Evolutionary conservation across 768 basidiomycete genomes (phyloP).

Genomic region (Mycena metata): DNA sequence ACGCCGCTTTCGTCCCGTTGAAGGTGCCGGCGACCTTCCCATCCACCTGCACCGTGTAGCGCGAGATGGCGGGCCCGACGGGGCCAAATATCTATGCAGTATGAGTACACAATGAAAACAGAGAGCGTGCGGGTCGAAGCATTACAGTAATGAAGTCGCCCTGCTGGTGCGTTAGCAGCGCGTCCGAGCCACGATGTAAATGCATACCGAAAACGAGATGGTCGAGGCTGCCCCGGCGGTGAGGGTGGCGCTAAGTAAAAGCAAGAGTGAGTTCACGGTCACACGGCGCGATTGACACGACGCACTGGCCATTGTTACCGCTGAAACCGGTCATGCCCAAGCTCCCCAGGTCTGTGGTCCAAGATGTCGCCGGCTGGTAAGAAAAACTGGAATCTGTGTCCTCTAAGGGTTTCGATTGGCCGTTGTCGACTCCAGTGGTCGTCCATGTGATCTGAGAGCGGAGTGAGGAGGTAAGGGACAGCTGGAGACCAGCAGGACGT

Average conservation of each 20-base stretch:
- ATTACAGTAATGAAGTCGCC: conserved; percentile 24
- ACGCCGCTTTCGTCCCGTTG: conserved; percentile 34
- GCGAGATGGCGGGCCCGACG: conserved; percentile 29
- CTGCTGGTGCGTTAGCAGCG: conserved; percentile 8
- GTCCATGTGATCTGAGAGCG: conserved; percentile 9
- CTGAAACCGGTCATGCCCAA: conserved; percentile 29
- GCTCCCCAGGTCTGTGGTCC: conserved; percentile 25
- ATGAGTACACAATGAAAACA: too few relatives aligned
- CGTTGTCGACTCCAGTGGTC: not conserved
- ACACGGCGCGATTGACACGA: not conserved
- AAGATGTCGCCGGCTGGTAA: conserved; percentile 24
- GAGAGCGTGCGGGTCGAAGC: too few relatives aligned
- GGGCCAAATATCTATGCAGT: too few relatives aligned
- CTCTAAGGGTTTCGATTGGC: conserved; percentile 13
- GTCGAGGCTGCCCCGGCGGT: conserved; percentile 16
- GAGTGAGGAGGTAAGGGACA: not conserved
- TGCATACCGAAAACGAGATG: conserved; percentile 21
- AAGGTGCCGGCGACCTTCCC: conserved; percentile 13
- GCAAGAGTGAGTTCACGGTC: not conserved
- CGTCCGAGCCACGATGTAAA: not conserved
- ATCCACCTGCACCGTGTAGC: conserved; percentile 26
- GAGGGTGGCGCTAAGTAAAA: conserved; percentile 17
- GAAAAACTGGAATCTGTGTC: conserved; percentile 22
- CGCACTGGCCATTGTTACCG: conserved; percentile 35
- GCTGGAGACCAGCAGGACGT: not conserved